These are phyloP conservation scores for Schwanniomyces pseudopolymorphus DNA, from an alignment of 805 yeast genomes.

Conservation along the genomic window DNA sequence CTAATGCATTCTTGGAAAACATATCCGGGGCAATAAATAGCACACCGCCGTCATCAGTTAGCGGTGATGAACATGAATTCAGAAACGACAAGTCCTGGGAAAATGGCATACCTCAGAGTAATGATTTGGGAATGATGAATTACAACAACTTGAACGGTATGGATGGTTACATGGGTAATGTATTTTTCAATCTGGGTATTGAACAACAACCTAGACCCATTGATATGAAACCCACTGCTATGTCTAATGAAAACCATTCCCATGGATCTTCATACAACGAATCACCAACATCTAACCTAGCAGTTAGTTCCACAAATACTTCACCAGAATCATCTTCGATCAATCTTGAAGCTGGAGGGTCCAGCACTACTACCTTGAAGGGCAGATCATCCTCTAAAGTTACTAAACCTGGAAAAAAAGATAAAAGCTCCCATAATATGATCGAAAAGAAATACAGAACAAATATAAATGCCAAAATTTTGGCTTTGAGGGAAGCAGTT, in stretches of 20 bases:
- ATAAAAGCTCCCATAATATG: constrained; percentile 70
- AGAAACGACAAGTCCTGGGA: neutral
- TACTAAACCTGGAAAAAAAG: constrained; percentile 51
- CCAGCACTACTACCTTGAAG: neutral
- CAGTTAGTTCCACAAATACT: constrained; percentile 20
- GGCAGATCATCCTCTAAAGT: constrained; percentile 16
- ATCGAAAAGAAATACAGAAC: constrained; percentile 80
- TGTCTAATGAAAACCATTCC: constrained; percentile 15
- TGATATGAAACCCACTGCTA: constrained; percentile 9
- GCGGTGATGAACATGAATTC: constrained; percentile 14
- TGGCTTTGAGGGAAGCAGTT: constrained; percentile 71
- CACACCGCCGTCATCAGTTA: constrained; percentile 18
- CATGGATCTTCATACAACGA: constrained; percentile 15
- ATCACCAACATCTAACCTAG: constrained; percentile 18
- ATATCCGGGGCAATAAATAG: constrained; percentile 24
- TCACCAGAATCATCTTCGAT: constrained; percentile 12
- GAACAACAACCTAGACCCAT: neutral
- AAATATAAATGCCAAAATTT: constrained; percentile 69
- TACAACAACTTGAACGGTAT: neutral
- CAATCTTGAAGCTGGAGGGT: neutral
- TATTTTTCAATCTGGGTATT: neutral
- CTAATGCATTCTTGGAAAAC: constrained; percentile 28
- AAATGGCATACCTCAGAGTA: neutral
- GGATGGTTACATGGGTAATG: neutral
- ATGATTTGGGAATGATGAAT: constrained; percentile 5